A percentile compares a stretch with the other conserved stretches of the same genome.
Evolutionary conservation across 495 filamentous ascomycete genomes (phyloP).

Genomic region (Annulohypoxylon stygium): DNA sequence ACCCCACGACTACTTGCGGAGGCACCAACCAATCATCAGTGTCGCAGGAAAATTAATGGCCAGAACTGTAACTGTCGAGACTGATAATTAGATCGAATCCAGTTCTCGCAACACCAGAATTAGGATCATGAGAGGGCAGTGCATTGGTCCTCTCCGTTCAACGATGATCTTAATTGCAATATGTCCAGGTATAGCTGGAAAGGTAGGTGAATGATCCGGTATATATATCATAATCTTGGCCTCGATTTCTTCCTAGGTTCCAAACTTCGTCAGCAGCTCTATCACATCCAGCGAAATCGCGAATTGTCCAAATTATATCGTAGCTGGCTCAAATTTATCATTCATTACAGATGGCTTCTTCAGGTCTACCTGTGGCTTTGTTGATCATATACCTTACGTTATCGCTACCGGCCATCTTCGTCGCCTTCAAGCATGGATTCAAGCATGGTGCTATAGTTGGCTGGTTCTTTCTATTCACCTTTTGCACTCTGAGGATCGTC

Average conservation of each 20-base stretch:
- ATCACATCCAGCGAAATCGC: not conserved
- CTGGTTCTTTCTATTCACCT: constrained; percentile 57
- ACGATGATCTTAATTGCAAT: constrained; percentile 8
- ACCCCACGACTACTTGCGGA: constrained; percentile 3
- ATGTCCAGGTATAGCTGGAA: not conserved
- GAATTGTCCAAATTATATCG: not conserved
- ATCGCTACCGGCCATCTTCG: constrained; percentile 50
- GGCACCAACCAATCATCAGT: constrained; percentile 11
- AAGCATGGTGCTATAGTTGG: constrained; percentile 52
- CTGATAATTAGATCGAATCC: not conserved
- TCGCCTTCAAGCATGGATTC: constrained; percentile 52
- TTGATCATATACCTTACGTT: constrained; percentile 55
- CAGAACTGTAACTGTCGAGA: not conserved
- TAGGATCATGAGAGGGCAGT: constrained; percentile 22
- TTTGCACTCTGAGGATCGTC: constrained; percentile 55
- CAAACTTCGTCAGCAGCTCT: not conserved
- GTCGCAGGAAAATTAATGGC: not conserved
- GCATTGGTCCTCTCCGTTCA: constrained; percentile 8
- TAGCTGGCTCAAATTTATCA: not conserved
- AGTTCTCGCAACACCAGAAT: constrained; percentile 1
- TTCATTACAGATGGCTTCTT: constrained; percentile 29
- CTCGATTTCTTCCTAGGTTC: constrained; percentile 7
- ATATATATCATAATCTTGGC: constrained; percentile 29
- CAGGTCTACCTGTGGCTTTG: constrained; percentile 50
- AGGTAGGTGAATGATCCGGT: not conserved